phyloP scores from a whole-genome alignment of 2,329 filamentous ascomycete genomes.

The Aspergillus quadricinctus region DNA sequence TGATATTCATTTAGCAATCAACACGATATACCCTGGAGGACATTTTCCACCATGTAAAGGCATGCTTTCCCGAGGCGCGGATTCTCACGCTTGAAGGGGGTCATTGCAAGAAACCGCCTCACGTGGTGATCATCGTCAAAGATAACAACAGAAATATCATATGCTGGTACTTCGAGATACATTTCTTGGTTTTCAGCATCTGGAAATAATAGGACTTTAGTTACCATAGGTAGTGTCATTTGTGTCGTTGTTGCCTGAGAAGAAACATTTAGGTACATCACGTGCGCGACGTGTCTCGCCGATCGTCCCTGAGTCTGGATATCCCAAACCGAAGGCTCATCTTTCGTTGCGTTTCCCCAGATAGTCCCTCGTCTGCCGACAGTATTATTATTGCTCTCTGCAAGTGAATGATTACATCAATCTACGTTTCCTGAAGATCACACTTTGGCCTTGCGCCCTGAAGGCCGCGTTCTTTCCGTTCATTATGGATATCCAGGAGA shows the following conservation, averaged over 20 bases:
- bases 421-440: slow-evolving; percentile 19
- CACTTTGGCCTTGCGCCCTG: slow-evolving; percentile 5
- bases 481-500: slow-evolving; percentile 55
- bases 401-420: slow-evolving; percentile 6
- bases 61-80: slow-evolving; percentile 56
- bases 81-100: slow-evolving; percentile 73
- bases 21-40: slow-evolving; percentile 55
- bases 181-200: not conserved
- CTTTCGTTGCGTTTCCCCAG: not conserved
- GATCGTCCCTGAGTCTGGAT: not conserved
- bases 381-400: not conserved
- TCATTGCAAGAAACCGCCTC: slow-evolving; percentile 69
- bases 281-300: not conserved
- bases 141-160: not conserved
- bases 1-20: too few relatives aligned
- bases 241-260: not conserved
- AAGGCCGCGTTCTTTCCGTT: slow-evolving; percentile 8
- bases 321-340: not conserved
- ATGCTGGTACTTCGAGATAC: not conserved
- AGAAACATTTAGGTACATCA: not conserved
- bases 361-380: slow-evolving; percentile 1
- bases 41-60: slow-evolving; percentile 60
- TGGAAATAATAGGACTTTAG: not conserved
- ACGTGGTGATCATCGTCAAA: not conserved
- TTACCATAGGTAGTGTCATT: not conserved